These are phyloP conservation scores for Physaria fendleri DNA, from an alignment of 345 rosid genomes.

Conservation along the genomic window DNA sequence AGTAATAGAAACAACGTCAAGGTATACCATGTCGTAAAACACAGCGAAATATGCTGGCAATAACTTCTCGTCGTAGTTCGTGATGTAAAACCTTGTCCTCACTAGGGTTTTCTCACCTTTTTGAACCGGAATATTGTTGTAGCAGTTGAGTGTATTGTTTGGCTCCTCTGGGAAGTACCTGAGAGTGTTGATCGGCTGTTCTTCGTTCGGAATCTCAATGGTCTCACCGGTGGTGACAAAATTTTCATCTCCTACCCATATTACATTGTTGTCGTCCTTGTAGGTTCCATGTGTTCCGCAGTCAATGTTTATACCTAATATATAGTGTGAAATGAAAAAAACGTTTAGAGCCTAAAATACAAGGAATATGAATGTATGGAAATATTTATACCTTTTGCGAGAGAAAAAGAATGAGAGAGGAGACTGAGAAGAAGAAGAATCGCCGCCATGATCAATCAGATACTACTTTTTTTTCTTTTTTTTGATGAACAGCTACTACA, in stretches of 20 bases:
- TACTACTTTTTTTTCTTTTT: too few species aligned
- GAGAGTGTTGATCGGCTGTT: slow-evolving; percentile 16
- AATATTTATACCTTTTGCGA: background rate
- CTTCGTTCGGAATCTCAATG: background rate
- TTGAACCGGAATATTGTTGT: slow-evolving; percentile 15
- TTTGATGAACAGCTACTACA: too few species aligned
- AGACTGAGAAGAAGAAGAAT: slow-evolving; percentile 1
- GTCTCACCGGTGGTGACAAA: slow-evolving; percentile 17
- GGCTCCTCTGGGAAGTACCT: slow-evolving; percentile 22
- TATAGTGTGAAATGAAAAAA: background rate
- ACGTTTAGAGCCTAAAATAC: background rate
- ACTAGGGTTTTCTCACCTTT: slow-evolving; percentile 12
- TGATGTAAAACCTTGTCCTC: slow-evolving; percentile 8
- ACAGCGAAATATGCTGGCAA: slow-evolving; percentile 11
- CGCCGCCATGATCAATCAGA: slow-evolving; percentile 13
- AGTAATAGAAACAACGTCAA: background rate
- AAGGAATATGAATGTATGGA: background rate
- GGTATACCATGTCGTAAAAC: slow-evolving; percentile 12
- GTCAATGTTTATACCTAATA: slow-evolving; percentile 18
- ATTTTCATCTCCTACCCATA: slow-evolving; percentile 26
- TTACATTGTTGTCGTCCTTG: slow-evolving; percentile 19
- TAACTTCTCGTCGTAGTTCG: slow-evolving; percentile 20
- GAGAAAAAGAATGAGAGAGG: background rate
- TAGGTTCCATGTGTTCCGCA: slow-evolving; percentile 25
- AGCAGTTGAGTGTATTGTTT: slow-evolving; percentile 25